A percentile compares a stretch with the other conserved stretches of the same genome.
Conservation (phyloP, 768 basidiomycete genomes). For the Coprinopsis cinerea region DNA sequence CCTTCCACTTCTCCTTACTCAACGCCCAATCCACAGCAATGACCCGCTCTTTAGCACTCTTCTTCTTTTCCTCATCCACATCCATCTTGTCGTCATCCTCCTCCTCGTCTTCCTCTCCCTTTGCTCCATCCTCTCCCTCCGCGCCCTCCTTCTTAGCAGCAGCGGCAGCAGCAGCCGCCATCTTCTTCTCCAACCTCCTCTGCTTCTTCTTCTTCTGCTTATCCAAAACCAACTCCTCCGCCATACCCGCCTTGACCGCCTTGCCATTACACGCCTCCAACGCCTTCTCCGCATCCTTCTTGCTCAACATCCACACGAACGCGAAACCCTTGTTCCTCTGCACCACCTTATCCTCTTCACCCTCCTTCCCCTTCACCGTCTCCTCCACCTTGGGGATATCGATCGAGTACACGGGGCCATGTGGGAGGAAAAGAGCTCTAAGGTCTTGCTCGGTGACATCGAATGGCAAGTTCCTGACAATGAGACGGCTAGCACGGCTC, state of each 20-base stretch:
- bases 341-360: constrained; percentile 23
- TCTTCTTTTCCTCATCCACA: constrained; percentile 28
- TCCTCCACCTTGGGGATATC: constrained; percentile 55
- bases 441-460: constrained; percentile 81
- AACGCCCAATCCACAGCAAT: constrained; percentile 97
- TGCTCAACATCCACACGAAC: constrained; percentile 90
- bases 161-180: constrained; percentile 26
- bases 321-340: constrained; percentile 77
- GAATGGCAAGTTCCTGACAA: constrained; percentile 87
- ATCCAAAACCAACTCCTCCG: constrained; percentile 45
- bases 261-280: constrained; percentile 77
- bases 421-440: constrained; percentile 78
- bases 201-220: constrained; percentile 69
- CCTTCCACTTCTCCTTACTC: constrained; percentile 89
- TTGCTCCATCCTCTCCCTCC: constrained; percentile 23
- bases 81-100: constrained; percentile 24
- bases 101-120: constrained; percentile 21
- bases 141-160: constrained; percentile 29
- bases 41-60: constrained; percentile 44
- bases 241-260: constrained; percentile 57
- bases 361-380: constrained; percentile 22
- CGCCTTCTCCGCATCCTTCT: constrained; percentile 79
- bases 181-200: constrained; percentile 37
- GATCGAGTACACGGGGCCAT: constrained; percentile 83
- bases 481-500: constrained; percentile 73